Base-by-base conservation (phyloP, 345 rosid genomes). In the Nephelium lappaceum region DNA sequence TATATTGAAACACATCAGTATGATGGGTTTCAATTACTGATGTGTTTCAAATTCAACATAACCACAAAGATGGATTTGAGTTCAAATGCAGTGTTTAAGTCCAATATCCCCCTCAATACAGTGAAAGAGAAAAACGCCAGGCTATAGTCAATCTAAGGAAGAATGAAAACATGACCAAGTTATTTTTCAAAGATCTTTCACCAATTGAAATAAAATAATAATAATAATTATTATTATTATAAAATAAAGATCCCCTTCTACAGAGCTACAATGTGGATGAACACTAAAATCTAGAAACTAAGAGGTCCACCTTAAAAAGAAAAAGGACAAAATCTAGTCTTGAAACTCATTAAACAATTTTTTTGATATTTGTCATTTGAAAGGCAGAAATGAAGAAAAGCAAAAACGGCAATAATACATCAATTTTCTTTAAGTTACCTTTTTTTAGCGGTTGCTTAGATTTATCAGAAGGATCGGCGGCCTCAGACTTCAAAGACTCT, bases 391-490 rank as follows among this genome's bases (percentile, higher is more conserved):
- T 60, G 5, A 60, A 27, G 64, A 60, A 60, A 12, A 60, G 64
- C 10, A 60, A 60, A 60, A 23, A 60, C 5, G 1, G 21, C 58
- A 53, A 6, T 41, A 53, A 53, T 21, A 12, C 11, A 45, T n/a
- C 51, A 58, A 18, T 39, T 73, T 8, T 15, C 25, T 39, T 78
- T 25, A 81, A 24, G 67, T 81, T 83, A 92, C 99, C 99, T 89
- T 89, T 94, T 82, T 81, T 90, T 60, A 93, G 88, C 5, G 87
- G 93, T 58, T 79, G 86, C 83, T 84, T 87, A 71, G 85, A 67
- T 83, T 78, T 89, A 80, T 86, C 88, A 74, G 92, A 87, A 75
- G 88, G 75, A 71, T 84, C 93, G 69, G 72, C 85, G 80, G 79
- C 79, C 83, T 88, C 90, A 10, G 95, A 77, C 74, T 86, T 90